Evolutionary conservation across 345 rosid genomes (phyloP).

Genomic region (Brassica rapa): DNA sequence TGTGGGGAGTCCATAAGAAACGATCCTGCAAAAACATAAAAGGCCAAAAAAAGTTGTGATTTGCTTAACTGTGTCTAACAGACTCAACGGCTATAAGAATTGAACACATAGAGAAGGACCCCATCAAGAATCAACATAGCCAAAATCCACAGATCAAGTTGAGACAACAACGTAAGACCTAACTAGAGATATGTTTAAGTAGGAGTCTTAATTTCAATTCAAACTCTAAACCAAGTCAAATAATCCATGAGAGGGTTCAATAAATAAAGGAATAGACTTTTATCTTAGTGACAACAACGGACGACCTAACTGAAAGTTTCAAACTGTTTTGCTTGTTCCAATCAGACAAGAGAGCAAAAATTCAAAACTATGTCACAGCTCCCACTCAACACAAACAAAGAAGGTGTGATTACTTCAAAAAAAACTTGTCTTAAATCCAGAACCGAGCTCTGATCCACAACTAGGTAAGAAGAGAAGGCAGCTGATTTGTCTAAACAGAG

Average conservation of each 20-base stretch:
- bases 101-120: constrained; percentile 22
- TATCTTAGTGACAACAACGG: constrained; percentile 35
- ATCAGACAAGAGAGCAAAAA: constrained; percentile 29
- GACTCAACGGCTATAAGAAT: constrained; percentile 2
- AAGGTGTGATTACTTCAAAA: background rate
- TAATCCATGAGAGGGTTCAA: background rate
- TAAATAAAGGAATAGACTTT: constrained; percentile 33
- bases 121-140: constrained; percentile 32
- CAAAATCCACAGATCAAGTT: constrained; percentile 13
- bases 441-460: constrained; percentile 37
- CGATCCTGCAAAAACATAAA: constrained; percentile 13
- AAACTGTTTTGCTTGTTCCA: constrained; percentile 27
- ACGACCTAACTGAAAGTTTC: constrained; percentile 37
- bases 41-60: background rate
- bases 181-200: background rate
- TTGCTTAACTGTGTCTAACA: constrained; percentile 3
- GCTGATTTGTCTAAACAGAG: constrained; percentile 18
- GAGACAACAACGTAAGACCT: background rate
- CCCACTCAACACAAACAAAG: constrained; percentile 12
- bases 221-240: background rate
- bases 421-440: constrained; percentile 35
- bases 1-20: constrained; percentile 85
- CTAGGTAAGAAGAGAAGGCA: constrained; percentile 11
- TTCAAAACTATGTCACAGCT: background rate
- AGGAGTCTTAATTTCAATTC: background rate